Base-by-base conservation (phyloP, 2,329 filamentous ascomycete species). In the Sphaerostilbella broomeana region DNA sequence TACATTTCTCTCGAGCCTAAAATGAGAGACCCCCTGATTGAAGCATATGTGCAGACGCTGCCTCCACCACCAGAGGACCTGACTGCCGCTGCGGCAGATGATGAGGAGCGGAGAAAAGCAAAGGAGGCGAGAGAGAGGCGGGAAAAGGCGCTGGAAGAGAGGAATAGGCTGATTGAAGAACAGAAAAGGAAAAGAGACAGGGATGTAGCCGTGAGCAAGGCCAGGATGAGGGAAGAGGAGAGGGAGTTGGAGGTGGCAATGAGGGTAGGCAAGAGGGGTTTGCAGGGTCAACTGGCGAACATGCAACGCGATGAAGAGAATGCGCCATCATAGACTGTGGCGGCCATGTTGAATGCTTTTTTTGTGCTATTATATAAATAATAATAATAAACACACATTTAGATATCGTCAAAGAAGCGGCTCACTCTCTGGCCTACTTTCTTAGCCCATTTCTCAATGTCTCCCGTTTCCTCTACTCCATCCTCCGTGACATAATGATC, bases 221-320 rank as follows among this genome's bases (percentile, higher is more conserved):
- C 77, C 0, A 62, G 72, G 30, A 51, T 86, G 35, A 64, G 76
- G 24, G 80, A 84, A 42, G 79, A 81, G 48, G 81, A 86, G 60
- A 67, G 70, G 47, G 79, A 85, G 53, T 61, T 87, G 40, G 74
- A 84, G 53, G 65, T 69, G 46, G 84, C 83, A 1, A 82, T 86
- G 79, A 72, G 72, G 43, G 72, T 86, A 10, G 72, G 74, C 0
- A 85, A 81, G 59, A 75, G 71, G 44, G 83, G 81, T 0, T 46
- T 86, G 48, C 73, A 76, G 52, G 73, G 71, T 17, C 79, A 86
- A 55, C 53, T 85, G 40, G 59, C 57, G 15, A 56, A 46, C 35
- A 56, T 55, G 53, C 51, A 50, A 25, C 42, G 50, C 31, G 44
- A 53, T 20, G 46, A 41, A 13, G 48, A 53, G 31, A 42, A 45